Evolutionary conservation across 768 basidiomycete species (phyloP).

Genomic region (Naganishia antarctica): DNA sequence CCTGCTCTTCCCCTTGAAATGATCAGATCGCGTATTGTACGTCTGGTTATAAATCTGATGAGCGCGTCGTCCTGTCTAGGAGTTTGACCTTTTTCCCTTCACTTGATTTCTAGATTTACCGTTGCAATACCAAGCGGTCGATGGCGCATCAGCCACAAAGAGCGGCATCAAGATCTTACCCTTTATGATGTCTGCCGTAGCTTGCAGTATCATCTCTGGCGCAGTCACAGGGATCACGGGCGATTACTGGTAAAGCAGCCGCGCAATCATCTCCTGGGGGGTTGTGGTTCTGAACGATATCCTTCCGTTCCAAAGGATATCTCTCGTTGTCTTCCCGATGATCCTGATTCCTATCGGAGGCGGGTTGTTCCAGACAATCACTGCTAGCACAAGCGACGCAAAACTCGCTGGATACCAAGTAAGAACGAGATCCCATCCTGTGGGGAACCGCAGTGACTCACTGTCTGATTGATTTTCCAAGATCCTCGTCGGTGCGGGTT

Average conservation of each 20-base stretch:
- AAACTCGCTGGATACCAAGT: constrained; percentile 52
- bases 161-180: constrained; percentile 48
- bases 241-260: constrained; percentile 43
- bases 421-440: too few species aligned
- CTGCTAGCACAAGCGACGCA: constrained; percentile 38
- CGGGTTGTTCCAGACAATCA: constrained; percentile 51
- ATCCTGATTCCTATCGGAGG: constrained; percentile 48
- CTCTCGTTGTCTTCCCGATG: constrained; percentile 48
- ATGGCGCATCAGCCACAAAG: constrained; percentile 41
- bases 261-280: too few species aligned
- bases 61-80: too few species aligned
- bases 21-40: not conserved
- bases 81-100: not conserved
- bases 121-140: constrained; percentile 37
- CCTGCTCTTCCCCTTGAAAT: not conserved
- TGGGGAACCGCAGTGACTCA: too few species aligned
- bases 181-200: constrained; percentile 46
- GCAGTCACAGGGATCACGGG: constrained; percentile 43
- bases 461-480: not conserved
- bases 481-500: constrained; percentile 43
- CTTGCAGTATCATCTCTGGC: constrained; percentile 41
- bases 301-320: constrained; percentile 24
- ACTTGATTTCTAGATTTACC: constrained; percentile 36
- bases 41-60: constrained; percentile 4
- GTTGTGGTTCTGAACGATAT: too few species aligned